Evolutionary conservation across 2,329 filamentous ascomycete species (phyloP).

Genomic region (Ophiobolus disseminans): DNA sequence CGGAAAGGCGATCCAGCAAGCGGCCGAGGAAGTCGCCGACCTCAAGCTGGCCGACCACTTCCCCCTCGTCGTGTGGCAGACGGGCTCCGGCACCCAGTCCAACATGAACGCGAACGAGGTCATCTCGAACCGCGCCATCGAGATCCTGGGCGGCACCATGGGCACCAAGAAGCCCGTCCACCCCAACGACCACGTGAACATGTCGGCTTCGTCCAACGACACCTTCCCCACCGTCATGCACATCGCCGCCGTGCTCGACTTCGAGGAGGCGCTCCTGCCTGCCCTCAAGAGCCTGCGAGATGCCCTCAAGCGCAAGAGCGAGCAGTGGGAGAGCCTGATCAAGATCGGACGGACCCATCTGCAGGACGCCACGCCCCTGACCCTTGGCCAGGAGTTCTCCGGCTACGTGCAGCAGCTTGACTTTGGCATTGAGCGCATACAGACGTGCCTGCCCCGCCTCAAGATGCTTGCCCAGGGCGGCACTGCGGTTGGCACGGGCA

Average conservation of each 20-base stretch:
- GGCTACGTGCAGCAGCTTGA: slow-evolving; percentile 96
- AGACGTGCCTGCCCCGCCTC: slow-evolving; percentile 82
- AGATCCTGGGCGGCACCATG: slow-evolving; percentile 93
- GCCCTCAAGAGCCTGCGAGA: slow-evolving; percentile 80
- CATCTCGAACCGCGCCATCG: slow-evolving; percentile 98
- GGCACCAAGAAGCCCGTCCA: slow-evolving; percentile 98
- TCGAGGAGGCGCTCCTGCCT: slow-evolving; percentile 85
- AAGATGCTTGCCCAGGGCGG: slow-evolving; percentile 91
- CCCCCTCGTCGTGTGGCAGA: slow-evolving; percentile 99
- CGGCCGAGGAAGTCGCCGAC: slow-evolving; percentile 88
- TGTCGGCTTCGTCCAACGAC: slow-evolving; percentile 97
- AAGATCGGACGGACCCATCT: slow-evolving; percentile 98
- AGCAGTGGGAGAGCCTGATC: slow-evolving; percentile 92
- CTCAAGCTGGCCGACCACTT: slow-evolving; percentile 97
- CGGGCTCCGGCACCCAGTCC: slow-evolving; percentile 96
- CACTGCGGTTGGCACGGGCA: slow-evolving; percentile 93
- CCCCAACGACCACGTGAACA: slow-evolving; percentile 99
- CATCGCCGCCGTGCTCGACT: slow-evolving; percentile 93
- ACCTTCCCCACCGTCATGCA: slow-evolving; percentile 99
- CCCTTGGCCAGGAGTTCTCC: slow-evolving; percentile 95
- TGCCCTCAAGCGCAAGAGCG: slow-evolving; percentile 85
- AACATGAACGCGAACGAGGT: slow-evolving; percentile 99
- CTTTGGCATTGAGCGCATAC: slow-evolving; percentile 84
- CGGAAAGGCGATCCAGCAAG: slow-evolving; percentile 91
- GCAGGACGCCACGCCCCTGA: slow-evolving; percentile 95